These are phyloP conservation scores for Colletotrichum spinosum DNA, from an alignment of 2,329 filamentous ascomycete genomes.

Conservation along the genomic window DNA sequence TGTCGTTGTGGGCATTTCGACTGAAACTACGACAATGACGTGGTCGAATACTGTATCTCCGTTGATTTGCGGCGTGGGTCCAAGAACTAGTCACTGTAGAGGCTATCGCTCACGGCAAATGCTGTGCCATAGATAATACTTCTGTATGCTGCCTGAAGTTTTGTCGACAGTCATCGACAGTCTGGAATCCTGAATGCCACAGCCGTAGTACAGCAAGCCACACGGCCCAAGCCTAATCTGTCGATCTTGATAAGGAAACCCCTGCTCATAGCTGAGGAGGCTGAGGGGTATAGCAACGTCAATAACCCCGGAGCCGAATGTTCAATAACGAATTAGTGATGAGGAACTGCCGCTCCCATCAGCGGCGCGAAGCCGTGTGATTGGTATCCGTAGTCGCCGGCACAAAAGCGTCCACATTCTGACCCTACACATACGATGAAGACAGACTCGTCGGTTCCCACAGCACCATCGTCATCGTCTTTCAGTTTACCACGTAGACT, in stretches of 20 bases:
- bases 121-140: too few species aligned
- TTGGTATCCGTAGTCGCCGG: conserved; percentile 2
- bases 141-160: too few species aligned
- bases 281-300: conserved; percentile 10
- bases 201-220: conserved; percentile 9
- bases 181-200: neutral
- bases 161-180: conserved; percentile 6
- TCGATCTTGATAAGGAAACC: conserved; percentile 36
- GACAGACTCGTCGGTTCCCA: neutral
- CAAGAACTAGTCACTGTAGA: too few species aligned
- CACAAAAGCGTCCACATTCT: conserved; percentile 4
- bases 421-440: neutral
- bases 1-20: too few species aligned
- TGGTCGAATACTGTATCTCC: too few species aligned
- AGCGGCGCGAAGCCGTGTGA: conserved; percentile 2
- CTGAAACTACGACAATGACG: too few species aligned
- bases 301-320: conserved; percentile 23
- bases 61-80: too few species aligned
- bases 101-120: too few species aligned
- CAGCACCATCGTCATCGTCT: neutral
- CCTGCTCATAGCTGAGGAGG: conserved; percentile 26
- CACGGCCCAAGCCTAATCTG: conserved; percentile 24
- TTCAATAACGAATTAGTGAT: conserved; percentile 34
- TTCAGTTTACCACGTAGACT: neutral
- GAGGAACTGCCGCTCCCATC: conserved; percentile 33